Conservation (phyloP, 1,284 basidiomycete species). For the Tilletia caries region DNA sequence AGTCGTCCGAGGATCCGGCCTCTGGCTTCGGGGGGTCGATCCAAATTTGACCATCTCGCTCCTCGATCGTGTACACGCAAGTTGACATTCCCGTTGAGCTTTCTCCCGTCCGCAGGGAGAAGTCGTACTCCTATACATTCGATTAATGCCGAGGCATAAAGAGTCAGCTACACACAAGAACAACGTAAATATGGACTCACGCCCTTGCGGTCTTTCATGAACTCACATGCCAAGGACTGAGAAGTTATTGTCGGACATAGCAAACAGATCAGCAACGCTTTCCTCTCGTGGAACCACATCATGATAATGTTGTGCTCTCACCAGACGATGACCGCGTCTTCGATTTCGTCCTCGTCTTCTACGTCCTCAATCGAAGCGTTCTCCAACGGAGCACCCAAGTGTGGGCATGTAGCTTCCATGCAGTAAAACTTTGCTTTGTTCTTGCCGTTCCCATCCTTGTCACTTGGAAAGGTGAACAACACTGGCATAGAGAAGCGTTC, state of each 20-base stretch:
- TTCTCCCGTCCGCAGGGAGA: constrained; percentile 67
- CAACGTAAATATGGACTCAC: too few relatives aligned
- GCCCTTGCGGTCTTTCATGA: too few relatives aligned
- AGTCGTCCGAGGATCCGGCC: constrained; percentile 51
- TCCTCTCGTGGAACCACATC: neutral
- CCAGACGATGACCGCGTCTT: constrained; percentile 59
- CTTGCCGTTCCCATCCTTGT: neutral
- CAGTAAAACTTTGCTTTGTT: constrained; percentile 59
- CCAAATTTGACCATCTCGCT: constrained; percentile 55
- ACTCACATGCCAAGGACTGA: constrained; percentile 19
- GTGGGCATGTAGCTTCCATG: constrained; percentile 81
- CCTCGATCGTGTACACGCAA: constrained; percentile 68
- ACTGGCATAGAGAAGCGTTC: constrained; percentile 16
- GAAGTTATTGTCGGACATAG: constrained; percentile 6
- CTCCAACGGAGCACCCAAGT: constrained; percentile 76
- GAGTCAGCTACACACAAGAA: constrained; percentile 16
- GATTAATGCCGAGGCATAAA: constrained; percentile 44
- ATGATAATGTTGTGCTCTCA: constrained; percentile 33
- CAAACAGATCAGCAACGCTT: neutral
- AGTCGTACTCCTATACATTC: constrained; percentile 79
- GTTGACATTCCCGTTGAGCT: constrained; percentile 73
- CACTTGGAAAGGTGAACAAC: constrained; percentile 36
- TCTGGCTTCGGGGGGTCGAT: constrained; percentile 32
- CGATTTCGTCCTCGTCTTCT: constrained; percentile 55
- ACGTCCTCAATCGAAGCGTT: constrained; percentile 65